A percentile compares a stretch with the other conserved stretches of the same genome.
Evolutionary conservation across 164 flowering plant species (phyloP).

Genomic region (Nymphaea colorata): DNA sequence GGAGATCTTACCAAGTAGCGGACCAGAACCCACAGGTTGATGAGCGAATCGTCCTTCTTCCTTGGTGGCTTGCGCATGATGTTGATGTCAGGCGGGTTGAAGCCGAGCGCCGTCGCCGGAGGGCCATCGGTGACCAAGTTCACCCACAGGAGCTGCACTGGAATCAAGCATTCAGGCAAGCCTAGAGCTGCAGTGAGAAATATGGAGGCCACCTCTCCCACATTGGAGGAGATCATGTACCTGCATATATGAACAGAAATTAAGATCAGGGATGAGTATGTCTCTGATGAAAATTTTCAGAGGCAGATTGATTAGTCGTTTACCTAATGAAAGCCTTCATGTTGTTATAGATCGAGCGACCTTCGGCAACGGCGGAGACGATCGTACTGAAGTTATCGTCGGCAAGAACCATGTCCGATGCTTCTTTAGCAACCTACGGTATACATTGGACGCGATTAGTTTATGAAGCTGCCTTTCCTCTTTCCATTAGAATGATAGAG

Average conservation of each 20-base stretch:
- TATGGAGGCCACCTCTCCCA: slow-evolving; percentile 90
- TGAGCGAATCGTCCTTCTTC: slow-evolving; percentile 69
- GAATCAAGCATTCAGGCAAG: slow-evolving; percentile 84
- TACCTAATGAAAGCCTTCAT: slow-evolving; percentile 96
- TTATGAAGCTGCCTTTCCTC: too few relatives aligned
- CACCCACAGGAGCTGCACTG: slow-evolving; percentile 95
- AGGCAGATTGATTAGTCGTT: not conserved
- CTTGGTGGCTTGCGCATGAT: slow-evolving; percentile 90
- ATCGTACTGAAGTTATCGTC: slow-evolving; percentile 88
- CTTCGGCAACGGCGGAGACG: slow-evolving; percentile 85
- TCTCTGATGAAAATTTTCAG: not conserved
- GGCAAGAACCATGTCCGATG: slow-evolving; percentile 87
- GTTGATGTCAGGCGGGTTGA: slow-evolving; percentile 82
- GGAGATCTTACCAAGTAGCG: slow-evolving; percentile 58
- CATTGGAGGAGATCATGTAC: slow-evolving; percentile 94
- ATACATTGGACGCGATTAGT: too few relatives aligned
- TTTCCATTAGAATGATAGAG: too few relatives aligned
- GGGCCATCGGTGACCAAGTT: slow-evolving; percentile 97
- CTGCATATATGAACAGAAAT: slow-evolving; percentile 20
- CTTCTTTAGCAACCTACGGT: slow-evolving; percentile 88
- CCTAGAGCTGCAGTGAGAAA: slow-evolving; percentile 87
- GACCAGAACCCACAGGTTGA: slow-evolving; percentile 69
- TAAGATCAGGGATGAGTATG: not conserved
- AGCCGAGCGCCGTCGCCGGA: slow-evolving; percentile 95
- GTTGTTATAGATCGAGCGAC: slow-evolving; percentile 80